Conservation (phyloP, 225 moss, liverwort and hornwort genomes). For the Pseudisothecium myosuroides region DNA sequence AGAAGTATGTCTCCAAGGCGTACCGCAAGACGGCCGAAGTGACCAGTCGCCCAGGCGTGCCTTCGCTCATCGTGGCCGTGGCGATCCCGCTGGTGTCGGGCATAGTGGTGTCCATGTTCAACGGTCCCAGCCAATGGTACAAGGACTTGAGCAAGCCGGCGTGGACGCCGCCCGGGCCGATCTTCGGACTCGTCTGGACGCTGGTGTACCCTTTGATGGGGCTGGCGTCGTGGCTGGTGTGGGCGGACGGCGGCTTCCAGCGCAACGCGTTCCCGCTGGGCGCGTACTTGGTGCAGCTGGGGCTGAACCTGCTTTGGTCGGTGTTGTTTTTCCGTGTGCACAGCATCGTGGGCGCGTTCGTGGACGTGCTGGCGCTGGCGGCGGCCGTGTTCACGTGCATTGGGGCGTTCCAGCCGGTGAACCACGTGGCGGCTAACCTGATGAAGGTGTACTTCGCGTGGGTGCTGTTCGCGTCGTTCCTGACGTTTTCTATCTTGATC, state of each 20-base stretch:
- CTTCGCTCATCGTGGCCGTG: slow-evolving; percentile 18
- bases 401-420: slow-evolving; percentile 40
- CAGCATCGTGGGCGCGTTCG: slow-evolving; percentile 13
- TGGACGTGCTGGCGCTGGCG: slow-evolving; percentile 35
- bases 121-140: slow-evolving; percentile 30
- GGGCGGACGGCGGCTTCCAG: slow-evolving; percentile 22
- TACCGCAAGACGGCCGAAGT: slow-evolving; percentile 37
- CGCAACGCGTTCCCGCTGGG: slow-evolving; percentile 19
- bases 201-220: slow-evolving; percentile 33
- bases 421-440: slow-evolving; percentile 28
- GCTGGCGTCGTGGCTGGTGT: slow-evolving; percentile 26
- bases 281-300: slow-evolving; percentile 23
- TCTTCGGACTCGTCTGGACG: slow-evolving; percentile 36
- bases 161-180: slow-evolving; percentile 30
- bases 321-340: slow-evolving; percentile 32
- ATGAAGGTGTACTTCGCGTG: slow-evolving; percentile 39
- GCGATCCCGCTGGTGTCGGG: slow-evolving; percentile 17
- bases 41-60: slow-evolving; percentile 25
- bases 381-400: slow-evolving; percentile 34
- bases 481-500: slow-evolving; percentile 32
- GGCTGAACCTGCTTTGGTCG: slow-evolving; percentile 28
- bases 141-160: slow-evolving; percentile 12
- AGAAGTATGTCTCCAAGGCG: slow-evolving; percentile 44
- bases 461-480: slow-evolving; percentile 40
- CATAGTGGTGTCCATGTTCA: not conserved